Evolutionary conservation across 176 grass and related monocot species (phyloP).

Genomic region (Chrysopogon serrulatus): DNA sequence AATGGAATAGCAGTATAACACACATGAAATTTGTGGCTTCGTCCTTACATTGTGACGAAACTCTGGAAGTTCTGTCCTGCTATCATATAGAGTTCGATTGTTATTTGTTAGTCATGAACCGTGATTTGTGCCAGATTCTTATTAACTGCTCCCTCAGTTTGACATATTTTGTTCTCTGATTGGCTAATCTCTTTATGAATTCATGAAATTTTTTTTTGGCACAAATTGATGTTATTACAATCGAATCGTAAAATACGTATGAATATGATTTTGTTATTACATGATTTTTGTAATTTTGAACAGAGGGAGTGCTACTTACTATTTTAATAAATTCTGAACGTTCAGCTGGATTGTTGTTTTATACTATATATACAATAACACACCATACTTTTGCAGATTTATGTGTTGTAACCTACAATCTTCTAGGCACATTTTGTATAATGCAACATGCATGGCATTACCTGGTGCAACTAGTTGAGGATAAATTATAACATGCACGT

Average conservation of each 20-base stretch:
- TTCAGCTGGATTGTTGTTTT: neutral
- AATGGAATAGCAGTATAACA: neutral
- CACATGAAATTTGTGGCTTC: conserved; percentile 18
- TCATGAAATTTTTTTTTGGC: neutral
- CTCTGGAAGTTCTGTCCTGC: conserved; percentile 1
- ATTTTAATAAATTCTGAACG: neutral
- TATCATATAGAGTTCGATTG: neutral
- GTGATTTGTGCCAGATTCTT: neutral
- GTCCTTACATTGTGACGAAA: conserved; percentile 16
- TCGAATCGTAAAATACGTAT: neutral
- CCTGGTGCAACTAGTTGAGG: neutral
- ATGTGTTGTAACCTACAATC: neutral
- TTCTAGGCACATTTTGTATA: neutral
- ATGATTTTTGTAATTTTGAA: neutral
- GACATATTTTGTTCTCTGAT: neutral
- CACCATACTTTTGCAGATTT: neutral
- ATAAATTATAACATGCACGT: neutral
- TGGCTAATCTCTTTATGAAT: neutral
- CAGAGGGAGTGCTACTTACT: neutral
- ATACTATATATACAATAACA: neutral
- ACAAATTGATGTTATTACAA: neutral
- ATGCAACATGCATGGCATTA: neutral
- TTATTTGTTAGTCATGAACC: neutral
- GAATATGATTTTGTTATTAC: neutral
- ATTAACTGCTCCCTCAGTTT: neutral